Evolutionary conservation across 495 filamentous ascomycete genomes (phyloP).

Genomic region (Penicillium steckii): DNA sequence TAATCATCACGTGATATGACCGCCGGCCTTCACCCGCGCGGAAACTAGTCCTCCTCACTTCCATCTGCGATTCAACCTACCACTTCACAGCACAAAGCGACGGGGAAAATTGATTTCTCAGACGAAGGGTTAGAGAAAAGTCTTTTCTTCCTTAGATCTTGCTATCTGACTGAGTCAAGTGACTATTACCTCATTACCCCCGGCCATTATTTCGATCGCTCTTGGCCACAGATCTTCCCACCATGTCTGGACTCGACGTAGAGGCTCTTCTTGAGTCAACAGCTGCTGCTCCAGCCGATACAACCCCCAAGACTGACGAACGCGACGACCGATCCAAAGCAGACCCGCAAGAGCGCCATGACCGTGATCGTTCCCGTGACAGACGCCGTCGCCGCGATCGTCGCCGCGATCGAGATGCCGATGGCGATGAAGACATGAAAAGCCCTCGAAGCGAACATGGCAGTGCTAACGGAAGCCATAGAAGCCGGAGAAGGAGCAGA

Average conservation of each 20-base stretch:
- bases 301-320: conserved; percentile 53
- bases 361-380: conserved; percentile 57
- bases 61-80: neutral
- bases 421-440: conserved; percentile 68
- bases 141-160: conserved; percentile 24
- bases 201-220: conserved; percentile 23
- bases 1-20: too few species aligned
- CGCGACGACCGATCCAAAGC: conserved; percentile 57
- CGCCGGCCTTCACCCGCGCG: too few species aligned
- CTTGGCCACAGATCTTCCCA: conserved; percentile 16
- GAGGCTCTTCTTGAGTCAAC: conserved; percentile 93
- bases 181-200: conserved; percentile 33
- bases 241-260: conserved; percentile 89
- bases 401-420: conserved; percentile 58
- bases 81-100: neutral
- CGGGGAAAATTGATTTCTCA: conserved; percentile 2
- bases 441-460: conserved; percentile 76
- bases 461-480: conserved; percentile 77
- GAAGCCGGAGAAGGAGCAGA: conserved; percentile 78
- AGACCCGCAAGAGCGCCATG: conserved; percentile 54
- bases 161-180: conserved; percentile 50
- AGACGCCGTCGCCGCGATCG: conserved; percentile 65
- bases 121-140: conserved; percentile 45
- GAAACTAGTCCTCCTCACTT: neutral
- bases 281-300: conserved; percentile 65